A percentile compares a stretch with the other conserved stretches of the same genome.
phyloP scores from a whole-genome alignment of 495 filamentous ascomycete genomes.

The Penicillium verhagenii region DNA sequence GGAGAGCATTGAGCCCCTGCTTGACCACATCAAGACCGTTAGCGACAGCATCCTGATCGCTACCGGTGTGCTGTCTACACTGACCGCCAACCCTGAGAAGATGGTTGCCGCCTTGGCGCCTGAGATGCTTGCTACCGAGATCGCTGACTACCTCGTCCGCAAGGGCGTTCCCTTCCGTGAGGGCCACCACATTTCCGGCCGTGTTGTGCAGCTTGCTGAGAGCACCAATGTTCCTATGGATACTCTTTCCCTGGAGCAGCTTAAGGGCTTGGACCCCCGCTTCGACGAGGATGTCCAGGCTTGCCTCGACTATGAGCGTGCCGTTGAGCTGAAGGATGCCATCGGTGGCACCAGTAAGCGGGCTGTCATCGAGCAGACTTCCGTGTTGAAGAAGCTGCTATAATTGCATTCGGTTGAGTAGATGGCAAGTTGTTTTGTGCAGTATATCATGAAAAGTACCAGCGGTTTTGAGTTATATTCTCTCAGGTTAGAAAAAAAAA shows the following conservation, averaged over 20 bases:
- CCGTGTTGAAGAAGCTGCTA: constrained; percentile 57
- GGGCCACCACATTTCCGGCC: constrained; percentile 87
- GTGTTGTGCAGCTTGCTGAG: constrained; percentile 74
- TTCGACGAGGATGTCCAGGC: constrained; percentile 74
- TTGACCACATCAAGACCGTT: constrained; percentile 86
- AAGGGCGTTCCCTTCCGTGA: constrained; percentile 78
- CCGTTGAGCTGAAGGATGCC: constrained; percentile 79
- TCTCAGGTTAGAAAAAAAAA: constrained; percentile 30
- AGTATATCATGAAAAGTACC: constrained; percentile 19
- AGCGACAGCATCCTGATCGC: constrained; percentile 84
- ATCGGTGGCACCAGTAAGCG: constrained; percentile 79
- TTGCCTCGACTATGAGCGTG: constrained; percentile 81
- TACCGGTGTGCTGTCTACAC: constrained; percentile 67
- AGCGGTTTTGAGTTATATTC: constrained; percentile 9
- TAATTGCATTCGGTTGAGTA: constrained; percentile 12
- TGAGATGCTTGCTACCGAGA: constrained; percentile 77
- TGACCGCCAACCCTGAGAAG: constrained; percentile 66
- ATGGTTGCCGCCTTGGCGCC: constrained; percentile 76
- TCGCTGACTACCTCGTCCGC: constrained; percentile 88
- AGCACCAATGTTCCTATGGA: constrained; percentile 71
- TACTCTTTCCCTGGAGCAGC: constrained; percentile 64
- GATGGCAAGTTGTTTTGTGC: constrained; percentile 7
- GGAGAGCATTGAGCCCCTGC: constrained; percentile 83
- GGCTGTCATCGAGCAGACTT: constrained; percentile 76
- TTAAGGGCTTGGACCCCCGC: constrained; percentile 70